Evolutionary conservation across 1,284 basidiomycete genomes (phyloP).

Genomic region (Taiwanofungus camphoratus): DNA sequence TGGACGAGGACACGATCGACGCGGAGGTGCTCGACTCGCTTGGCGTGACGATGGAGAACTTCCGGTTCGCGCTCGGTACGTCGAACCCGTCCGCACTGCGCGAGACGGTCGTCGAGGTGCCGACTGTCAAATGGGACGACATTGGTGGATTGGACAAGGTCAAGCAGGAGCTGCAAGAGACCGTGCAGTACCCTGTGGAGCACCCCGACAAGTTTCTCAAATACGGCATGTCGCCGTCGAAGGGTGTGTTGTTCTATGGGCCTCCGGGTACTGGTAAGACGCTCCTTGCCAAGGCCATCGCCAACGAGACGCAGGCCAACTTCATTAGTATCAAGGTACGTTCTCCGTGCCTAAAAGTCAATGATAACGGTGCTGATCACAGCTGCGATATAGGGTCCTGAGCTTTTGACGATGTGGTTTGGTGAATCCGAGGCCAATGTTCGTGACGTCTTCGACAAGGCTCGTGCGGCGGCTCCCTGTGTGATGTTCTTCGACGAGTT

Average conservation of each 20-base stretch:
- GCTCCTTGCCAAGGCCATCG: slow-evolving; percentile 93
- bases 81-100: slow-evolving; percentile 96
- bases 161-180: slow-evolving; percentile 99
- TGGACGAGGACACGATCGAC: slow-evolving; percentile 93
- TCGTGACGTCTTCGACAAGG: slow-evolving; percentile 99
- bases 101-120: slow-evolving; percentile 95
- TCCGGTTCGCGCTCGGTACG: slow-evolving; percentile 91
- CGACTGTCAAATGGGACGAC: slow-evolving; percentile 97
- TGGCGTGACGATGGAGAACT: slow-evolving; percentile 98
- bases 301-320: slow-evolving; percentile 99
- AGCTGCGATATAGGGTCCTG: slow-evolving; percentile 71
- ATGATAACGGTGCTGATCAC: background rate
- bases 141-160: slow-evolving; percentile 99
- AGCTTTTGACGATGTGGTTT: slow-evolving; percentile 99
- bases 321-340: slow-evolving; percentile 89
- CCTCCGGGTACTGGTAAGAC: slow-evolving; percentile 98
- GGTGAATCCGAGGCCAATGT: slow-evolving; percentile 99
- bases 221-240: slow-evolving; percentile 98
- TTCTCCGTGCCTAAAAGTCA: background rate
- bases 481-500: slow-evolving; percentile 99
- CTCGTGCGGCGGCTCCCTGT: slow-evolving; percentile 96
- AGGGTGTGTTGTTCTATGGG: slow-evolving; percentile 97
- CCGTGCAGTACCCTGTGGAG: slow-evolving; percentile 99
- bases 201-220: slow-evolving; percentile 99
- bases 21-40: slow-evolving; percentile 95